A percentile compares a stretch with the other conserved stretches of the same genome.
Conservation (phyloP, 768 basidiomycete genomes). For the Tremella fuciformis region DNA sequence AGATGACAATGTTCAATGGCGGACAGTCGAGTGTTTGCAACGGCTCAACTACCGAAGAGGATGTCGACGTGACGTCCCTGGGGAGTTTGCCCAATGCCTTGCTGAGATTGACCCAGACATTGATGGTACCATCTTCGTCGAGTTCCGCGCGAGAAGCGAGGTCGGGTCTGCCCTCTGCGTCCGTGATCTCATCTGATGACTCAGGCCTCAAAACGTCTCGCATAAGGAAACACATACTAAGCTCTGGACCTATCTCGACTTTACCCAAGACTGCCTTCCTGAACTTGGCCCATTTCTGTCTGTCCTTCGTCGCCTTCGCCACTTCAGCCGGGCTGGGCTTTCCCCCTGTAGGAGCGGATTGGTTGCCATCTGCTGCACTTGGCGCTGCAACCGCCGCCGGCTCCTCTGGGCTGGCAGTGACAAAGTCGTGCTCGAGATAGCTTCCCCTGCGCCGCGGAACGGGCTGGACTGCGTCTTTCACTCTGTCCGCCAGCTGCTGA, state of each 20-base stretch:
- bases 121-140: conserved; percentile 47
- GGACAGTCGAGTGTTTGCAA: conserved; percentile 33
- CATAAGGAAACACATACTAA: conserved; percentile 21
- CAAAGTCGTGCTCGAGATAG: too few species aligned
- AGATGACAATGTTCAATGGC: conserved; percentile 61
- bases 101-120: conserved; percentile 55
- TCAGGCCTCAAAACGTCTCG: background rate
- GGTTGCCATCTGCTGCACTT: too few species aligned
- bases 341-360: too few species aligned
- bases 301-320: conserved; percentile 11
- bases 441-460: too few species aligned
- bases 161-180: conserved; percentile 33
- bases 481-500: too few species aligned
- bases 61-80: conserved; percentile 55
- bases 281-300: conserved; percentile 6
- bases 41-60: conserved; percentile 56
- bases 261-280: conserved; percentile 24
- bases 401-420: too few species aligned
- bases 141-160: conserved; percentile 39
- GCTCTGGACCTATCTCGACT: conserved; percentile 37
- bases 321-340: too few species aligned
- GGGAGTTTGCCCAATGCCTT: conserved; percentile 59
- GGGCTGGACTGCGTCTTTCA: too few species aligned
- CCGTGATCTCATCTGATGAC: conserved; percentile 35
- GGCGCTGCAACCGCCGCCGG: too few species aligned